These are phyloP conservation scores for Circinella minor DNA, from an alignment of 371 early-diverging fungal genomes.

Conservation along the genomic window DNA sequence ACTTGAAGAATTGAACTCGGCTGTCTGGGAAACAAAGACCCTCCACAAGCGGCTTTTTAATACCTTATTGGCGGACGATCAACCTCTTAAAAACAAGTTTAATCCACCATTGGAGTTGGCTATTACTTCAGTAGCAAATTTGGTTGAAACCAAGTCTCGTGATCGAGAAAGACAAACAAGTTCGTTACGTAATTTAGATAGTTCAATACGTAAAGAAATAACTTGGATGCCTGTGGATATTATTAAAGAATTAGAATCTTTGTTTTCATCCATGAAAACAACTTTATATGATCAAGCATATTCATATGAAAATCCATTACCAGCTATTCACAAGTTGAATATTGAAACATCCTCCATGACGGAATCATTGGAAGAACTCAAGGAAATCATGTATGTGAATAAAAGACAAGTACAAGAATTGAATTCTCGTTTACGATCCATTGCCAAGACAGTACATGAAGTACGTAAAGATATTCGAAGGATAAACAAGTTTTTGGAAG, in stretches of 20 bases:
- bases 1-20: constrained; percentile 51
- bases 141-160: constrained; percentile 45
- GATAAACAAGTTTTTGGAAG: constrained; percentile 53
- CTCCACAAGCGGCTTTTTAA: constrained; percentile 52
- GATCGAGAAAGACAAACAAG: constrained; percentile 55
- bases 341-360: constrained; percentile 48
- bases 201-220: constrained; percentile 43
- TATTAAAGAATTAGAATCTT: constrained; percentile 38
- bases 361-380: constrained; percentile 55
- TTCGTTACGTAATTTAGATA: constrained; percentile 42
- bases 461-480: constrained; percentile 55
- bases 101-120: constrained; percentile 51
- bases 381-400: constrained; percentile 58
- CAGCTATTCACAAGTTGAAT: constrained; percentile 37
- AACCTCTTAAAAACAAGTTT: constrained; percentile 24
- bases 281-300: constrained; percentile 44
- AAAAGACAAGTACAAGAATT: constrained; percentile 55
- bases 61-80: constrained; percentile 43
- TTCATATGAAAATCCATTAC: constrained; percentile 49
- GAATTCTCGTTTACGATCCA: constrained; percentile 46
- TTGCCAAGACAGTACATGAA: constrained; percentile 59
- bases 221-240: constrained; percentile 43
- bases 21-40: constrained; percentile 57
- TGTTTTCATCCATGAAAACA: constrained; percentile 36
- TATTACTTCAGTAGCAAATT: constrained; percentile 49